Evolutionary conservation across 2,329 filamentous ascomycete genomes (phyloP), one percentile per base, ranked within the genome.

Genomic region (Aspergillus luchuensis): DNA sequence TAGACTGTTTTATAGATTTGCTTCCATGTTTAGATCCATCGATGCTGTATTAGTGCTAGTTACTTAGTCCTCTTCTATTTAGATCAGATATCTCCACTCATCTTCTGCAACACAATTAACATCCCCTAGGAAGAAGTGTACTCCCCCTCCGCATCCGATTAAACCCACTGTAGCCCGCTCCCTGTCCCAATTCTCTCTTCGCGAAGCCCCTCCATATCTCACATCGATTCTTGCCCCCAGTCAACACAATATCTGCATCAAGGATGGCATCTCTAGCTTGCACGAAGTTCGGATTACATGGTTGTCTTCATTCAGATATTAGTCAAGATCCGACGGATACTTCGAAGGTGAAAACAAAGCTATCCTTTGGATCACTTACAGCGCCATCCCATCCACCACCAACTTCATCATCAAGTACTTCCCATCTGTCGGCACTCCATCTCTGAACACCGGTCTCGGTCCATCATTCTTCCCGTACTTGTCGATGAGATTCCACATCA

Each of bases 161-260:
- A 19, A 8, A 3, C 53, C 41, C 8, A 47, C n/a, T 8, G 21
- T 62, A 62, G 4, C 25, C 17, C 6, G 63, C 63, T 1, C 56
- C 60, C 8, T 7, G 6, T 3, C 63, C 63, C 7, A 66, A 15
- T 15, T 59, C 62, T 15, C 63, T 57, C 49, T 66, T 66, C 3
- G 63, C 63, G 36, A 66, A 66, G 1, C 41, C 63, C 19, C 41
- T 62, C 63, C 63, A 66, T 21, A 66, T 62, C 53, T 64, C 62
- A 21, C 63, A 66, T 6, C 55, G 38, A 45, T 66, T 66, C n/a
- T 30, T 41, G 1, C 63, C 57, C 2, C 48, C 39, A 5, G 63
- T 66, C 1, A 66, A 56, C 15, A 56, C 58, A 3, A 23, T 49
- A 17, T 66, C 63, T 10, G 62, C 63, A 11, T 66, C 63, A 0